Percentiles rank a stretch among this genome's conserved stretches.
phyloP scores from a whole-genome alignment of 108 stramenopile species.

The Seminavis robusta region DNA sequence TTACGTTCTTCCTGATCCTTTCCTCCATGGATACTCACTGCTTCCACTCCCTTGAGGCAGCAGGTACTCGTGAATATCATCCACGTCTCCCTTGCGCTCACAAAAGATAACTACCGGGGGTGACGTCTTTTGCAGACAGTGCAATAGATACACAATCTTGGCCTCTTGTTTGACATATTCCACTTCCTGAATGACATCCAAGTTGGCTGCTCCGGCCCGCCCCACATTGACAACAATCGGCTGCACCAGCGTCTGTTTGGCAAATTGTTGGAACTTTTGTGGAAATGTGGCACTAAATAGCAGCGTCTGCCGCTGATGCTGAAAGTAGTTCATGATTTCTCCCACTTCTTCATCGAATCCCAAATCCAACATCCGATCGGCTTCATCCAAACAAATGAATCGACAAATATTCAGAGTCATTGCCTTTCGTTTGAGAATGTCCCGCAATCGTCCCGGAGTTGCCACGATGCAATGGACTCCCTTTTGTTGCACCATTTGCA shows the following conservation, averaged over 20 bases:
- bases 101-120: constrained; percentile 98
- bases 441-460: constrained; percentile 92
- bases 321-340: constrained; percentile 96
- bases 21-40: constrained; percentile 98
- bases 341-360: constrained; percentile 98
- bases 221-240: constrained; percentile 98
- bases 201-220: constrained; percentile 96
- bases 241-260: constrained; percentile 89
- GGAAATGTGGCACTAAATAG: constrained; percentile 99
- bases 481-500: constrained; percentile 46
- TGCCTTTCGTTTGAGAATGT: constrained; percentile 84
- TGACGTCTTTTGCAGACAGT: constrained; percentile 98
- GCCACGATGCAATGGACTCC: constrained; percentile 96
- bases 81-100: constrained; percentile 95
- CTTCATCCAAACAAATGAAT: constrained; percentile 97
- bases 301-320: constrained; percentile 95
- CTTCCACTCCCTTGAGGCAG: constrained; percentile 97
- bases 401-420: constrained; percentile 89
- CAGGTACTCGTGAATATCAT: constrained; percentile 98
- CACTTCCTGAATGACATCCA: constrained; percentile 99
- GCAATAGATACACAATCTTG: constrained; percentile 94
- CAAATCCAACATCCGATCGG: constrained; percentile 97
- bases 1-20: constrained; percentile 99
- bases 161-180: constrained; percentile 99
- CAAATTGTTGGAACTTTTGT: constrained; percentile 98